Evolutionary conservation across 345 rosid genomes (phyloP), one percentile per base, ranked within the genome.

Genomic region (Ricinus communis): DNA sequence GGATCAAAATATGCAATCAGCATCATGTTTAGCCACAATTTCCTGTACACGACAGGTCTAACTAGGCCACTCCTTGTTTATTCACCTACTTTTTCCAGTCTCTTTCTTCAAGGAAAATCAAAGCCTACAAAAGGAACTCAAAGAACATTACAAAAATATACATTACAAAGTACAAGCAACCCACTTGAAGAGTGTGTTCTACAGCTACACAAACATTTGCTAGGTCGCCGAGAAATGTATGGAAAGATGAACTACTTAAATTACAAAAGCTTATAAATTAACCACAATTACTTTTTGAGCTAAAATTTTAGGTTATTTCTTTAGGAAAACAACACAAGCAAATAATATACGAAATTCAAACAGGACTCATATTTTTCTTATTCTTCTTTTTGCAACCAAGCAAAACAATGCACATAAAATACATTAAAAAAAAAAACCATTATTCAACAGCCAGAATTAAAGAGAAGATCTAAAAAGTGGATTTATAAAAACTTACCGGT

Each of bases 1-100:
- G 75, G 66, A 85, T 82, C 75, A 81, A 56, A 59, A 54, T 11
- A 1, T 16, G 72, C 66, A 69, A 19, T 38, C 61, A 76, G 65
- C 73, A 71, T 73, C 84, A 27, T 76, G 77, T 52, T 71, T 67
- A 58, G 49, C 64, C 68, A 72, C 31, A 65, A 41, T 58, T 66
- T 54, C 60, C 59, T 46, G 56, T 36, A 65, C 76, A 65, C 52
- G 18, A 30, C 22, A 7, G 9, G 54, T 30, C 43, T 16, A 27
- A 27, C 15, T 27, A n/a, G 19, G 43, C 5, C 46, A 30, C 33
- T 22, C 49, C 36, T 45, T n/a, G 63, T 13, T 15, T 2, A 56
- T 47, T 73, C 13, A 47, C 49, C 71, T 49, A 19, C 51, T 47
- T 18, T 31, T 18, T 49, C 60, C 64, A 49, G 43, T 45, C 72